A percentile compares a stretch with the other conserved stretches of the same genome.
phyloP scores from a whole-genome alignment of 257 asterid genomes.

The Lycium ferocissimum region DNA sequence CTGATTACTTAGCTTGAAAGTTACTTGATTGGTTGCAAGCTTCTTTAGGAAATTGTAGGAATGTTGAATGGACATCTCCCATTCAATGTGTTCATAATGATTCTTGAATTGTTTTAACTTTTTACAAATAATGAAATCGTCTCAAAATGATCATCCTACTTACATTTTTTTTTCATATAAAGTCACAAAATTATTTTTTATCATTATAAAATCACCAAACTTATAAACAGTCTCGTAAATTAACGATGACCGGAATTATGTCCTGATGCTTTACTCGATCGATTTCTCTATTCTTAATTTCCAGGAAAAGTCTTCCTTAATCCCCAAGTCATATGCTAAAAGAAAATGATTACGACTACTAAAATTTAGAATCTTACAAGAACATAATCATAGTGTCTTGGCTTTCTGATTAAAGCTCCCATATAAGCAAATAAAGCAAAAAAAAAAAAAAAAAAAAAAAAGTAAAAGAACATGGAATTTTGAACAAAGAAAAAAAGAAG shows the following conservation, averaged over 20 bases:
- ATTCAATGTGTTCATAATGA: too few relatives aligned
- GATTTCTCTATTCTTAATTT: neutral
- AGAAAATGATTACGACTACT: conserved; percentile 11
- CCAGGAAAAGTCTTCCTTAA: neutral
- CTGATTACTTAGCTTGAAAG: too few relatives aligned
- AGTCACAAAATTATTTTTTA: too few relatives aligned
- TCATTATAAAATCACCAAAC: neutral
- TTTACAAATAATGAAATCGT: too few relatives aligned
- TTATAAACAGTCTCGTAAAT: neutral
- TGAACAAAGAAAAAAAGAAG: conserved; percentile 31
- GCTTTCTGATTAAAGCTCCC: neutral
- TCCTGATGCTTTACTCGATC: too few relatives aligned
- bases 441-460: neutral
- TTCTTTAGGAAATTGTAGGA: too few relatives aligned
- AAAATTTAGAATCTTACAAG: neutral
- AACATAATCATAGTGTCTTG: conserved; percentile 24
- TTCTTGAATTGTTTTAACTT: too few relatives aligned
- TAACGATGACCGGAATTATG: neutral
- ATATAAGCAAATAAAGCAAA: conserved; percentile 18
- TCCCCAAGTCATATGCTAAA: conserved; percentile 4
- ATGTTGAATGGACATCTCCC: too few relatives aligned
- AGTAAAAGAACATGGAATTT: conserved; percentile 12
- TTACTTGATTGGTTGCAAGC: too few relatives aligned
- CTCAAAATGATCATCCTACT: too few relatives aligned
- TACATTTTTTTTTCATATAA: too few relatives aligned